phyloP scores from a whole-genome alignment of 495 filamentous ascomycete species.

The Letharia lupina region DNA sequence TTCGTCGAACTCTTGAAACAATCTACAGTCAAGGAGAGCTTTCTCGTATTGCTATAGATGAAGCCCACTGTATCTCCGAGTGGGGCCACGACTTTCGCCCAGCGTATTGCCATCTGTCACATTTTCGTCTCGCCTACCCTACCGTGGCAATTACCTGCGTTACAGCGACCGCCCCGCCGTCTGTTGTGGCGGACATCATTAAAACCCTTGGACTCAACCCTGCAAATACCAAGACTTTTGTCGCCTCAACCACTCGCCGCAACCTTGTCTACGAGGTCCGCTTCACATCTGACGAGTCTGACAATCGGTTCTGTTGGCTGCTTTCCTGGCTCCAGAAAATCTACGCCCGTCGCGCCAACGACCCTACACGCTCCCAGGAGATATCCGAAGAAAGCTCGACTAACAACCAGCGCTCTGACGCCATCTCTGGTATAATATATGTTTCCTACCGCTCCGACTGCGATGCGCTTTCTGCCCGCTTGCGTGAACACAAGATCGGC shows the following conservation, averaged over 20 bases:
- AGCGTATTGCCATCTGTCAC: slow-evolving; percentile 78
- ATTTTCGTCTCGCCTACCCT: slow-evolving; percentile 74
- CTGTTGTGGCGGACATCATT: slow-evolving; percentile 74
- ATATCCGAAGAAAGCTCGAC: slow-evolving; percentile 40
- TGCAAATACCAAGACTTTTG: slow-evolving; percentile 58
- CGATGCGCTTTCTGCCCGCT: slow-evolving; percentile 54
- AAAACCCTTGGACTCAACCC: slow-evolving; percentile 57
- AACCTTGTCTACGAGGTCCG: slow-evolving; percentile 91
- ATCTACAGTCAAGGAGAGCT: slow-evolving; percentile 79
- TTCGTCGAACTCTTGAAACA: slow-evolving; percentile 61
- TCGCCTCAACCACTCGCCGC: slow-evolving; percentile 66
- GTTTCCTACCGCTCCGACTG: slow-evolving; percentile 70
- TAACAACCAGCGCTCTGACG: slow-evolving; percentile 44
- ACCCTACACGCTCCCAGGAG: slow-evolving; percentile 33
- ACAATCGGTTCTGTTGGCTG: slow-evolving; percentile 61
- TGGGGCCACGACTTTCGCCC: slow-evolving; percentile 98
- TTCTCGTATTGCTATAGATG: slow-evolving; percentile 79
- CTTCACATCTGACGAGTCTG: slow-evolving; percentile 67
- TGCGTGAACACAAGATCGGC: slow-evolving; percentile 34
- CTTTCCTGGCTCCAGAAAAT: slow-evolving; percentile 64
- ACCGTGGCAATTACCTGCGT: slow-evolving; percentile 82
- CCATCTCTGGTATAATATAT: slow-evolving; percentile 83
- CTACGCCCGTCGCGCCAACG: slow-evolving; percentile 51
- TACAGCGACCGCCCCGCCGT: slow-evolving; percentile 79
- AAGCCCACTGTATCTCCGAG: slow-evolving; percentile 95